Conservation (phyloP, 129 eudicot genomes). For the Centella asiatica region DNA sequence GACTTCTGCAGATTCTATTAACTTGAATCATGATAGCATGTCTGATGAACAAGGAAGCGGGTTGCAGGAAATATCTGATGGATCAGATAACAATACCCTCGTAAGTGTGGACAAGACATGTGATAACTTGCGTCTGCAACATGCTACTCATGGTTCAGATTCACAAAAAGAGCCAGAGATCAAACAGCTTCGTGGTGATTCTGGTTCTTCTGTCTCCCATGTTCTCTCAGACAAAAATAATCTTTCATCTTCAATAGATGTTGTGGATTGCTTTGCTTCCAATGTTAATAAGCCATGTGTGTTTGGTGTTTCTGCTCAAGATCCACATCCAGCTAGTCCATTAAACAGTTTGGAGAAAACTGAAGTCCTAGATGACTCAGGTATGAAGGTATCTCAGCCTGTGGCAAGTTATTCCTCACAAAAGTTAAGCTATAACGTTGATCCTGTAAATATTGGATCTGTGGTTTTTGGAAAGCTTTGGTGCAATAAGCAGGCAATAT, state of each 20-base stretch:
- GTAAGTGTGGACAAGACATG: neutral
- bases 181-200: slow-evolving; percentile 6
- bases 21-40: slow-evolving; percentile 16
- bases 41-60: slow-evolving; percentile 11
- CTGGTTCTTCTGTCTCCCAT: slow-evolving; percentile 12
- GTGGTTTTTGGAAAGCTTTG: slow-evolving; percentile 44
- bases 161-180: neutral
- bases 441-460: slow-evolving; percentile 42
- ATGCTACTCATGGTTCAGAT: neutral
- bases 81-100: neutral
- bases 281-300: slow-evolving; percentile 21
- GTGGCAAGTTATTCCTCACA: slow-evolving; percentile 14
- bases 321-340: slow-evolving; percentile 6
- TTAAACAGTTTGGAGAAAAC: slow-evolving; percentile 10
- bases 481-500: slow-evolving; percentile 56
- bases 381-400: neutral
- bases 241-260: slow-evolving; percentile 5
- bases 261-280: neutral
- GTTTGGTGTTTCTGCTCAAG: slow-evolving; percentile 15
- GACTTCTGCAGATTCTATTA: neutral
- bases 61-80: slow-evolving; percentile 6
- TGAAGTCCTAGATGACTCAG: slow-evolving; percentile 6
- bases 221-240: slow-evolving; percentile 5
- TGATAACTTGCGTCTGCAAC: neutral
- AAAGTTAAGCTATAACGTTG: slow-evolving; percentile 15